Evolutionary conservation across 2,329 filamentous ascomycete species (phyloP).

Genomic region (Oidium heveae): DNA sequence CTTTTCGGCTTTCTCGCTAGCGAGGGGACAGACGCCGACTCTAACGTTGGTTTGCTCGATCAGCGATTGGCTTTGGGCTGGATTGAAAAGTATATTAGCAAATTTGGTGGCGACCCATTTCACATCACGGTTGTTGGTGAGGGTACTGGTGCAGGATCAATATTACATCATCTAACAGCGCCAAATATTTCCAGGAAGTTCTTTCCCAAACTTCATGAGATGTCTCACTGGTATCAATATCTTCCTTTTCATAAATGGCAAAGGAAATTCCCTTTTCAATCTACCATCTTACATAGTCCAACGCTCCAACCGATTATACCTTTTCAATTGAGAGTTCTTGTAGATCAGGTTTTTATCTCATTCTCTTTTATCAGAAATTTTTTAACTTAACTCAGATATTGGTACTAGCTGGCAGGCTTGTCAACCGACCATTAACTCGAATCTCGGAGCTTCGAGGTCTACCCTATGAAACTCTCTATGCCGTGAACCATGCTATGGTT

Average conservation of each 20-base stretch:
- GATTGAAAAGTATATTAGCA: slow-evolving; percentile 25
- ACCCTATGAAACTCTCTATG: neutral
- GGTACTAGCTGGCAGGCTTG: too few relatives aligned
- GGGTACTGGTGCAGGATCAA: slow-evolving; percentile 24
- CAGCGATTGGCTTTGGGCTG: slow-evolving; percentile 30
- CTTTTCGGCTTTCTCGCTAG: slow-evolving; percentile 13
- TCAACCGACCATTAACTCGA: neutral
- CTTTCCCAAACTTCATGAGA: neutral
- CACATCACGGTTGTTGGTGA: slow-evolving; percentile 25
- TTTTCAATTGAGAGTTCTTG: neutral
- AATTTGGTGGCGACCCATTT: slow-evolving; percentile 26
- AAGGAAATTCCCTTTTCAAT: slow-evolving; percentile 14
- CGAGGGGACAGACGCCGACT: slow-evolving; percentile 18
- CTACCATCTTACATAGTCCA: slow-evolving; percentile 13
- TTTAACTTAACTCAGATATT: too few relatives aligned
- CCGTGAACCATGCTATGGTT: neutral
- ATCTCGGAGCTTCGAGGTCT: neutral
- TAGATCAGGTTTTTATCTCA: neutral
- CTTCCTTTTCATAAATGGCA: too few relatives aligned
- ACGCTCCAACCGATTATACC: slow-evolving; percentile 2
- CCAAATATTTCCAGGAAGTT: slow-evolving; percentile 5
- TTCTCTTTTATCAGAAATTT: slow-evolving; percentile 5
- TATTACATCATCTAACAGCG: slow-evolving; percentile 28
- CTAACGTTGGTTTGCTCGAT: slow-evolving; percentile 25
- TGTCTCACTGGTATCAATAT: slow-evolving; percentile 13